Base-by-base conservation (phyloP, 331 rosid genomes). In the Stylosanthes scabra region DNA sequence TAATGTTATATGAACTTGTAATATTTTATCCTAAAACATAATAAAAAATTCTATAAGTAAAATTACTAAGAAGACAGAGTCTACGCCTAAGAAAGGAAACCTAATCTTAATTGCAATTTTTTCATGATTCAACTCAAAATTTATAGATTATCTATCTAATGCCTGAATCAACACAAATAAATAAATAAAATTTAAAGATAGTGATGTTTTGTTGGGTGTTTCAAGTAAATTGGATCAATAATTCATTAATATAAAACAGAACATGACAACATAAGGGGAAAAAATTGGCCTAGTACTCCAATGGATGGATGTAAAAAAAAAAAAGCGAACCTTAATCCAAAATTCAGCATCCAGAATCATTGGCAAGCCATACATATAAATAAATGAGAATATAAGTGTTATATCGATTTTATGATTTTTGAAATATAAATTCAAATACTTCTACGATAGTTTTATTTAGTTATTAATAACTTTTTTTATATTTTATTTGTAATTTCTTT, bases 131-230 rank as follows among this genome's bases (percentile, higher is more conserved):
- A 65, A 15, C 66, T 84, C 97, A 80, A 82, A 60, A 50, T 70
- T 88, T 73, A 82, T 76, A 80, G 88, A 78, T 47, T 89, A 96
- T 81, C 86, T 85, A 62, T 91, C 86, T 4, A 88, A 39, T 39
- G 85, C 87, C 97, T 93, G 64, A 75, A 71, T 25, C 56, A 84
- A 54, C 56, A 63, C 9, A 77, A 57, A 6, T 73, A 40, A 41
- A 2, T 55, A 77, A 34, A 81, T n/a, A n/a, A n/a, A n/a, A n/a
- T n/a, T n/a, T n/a, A n/a, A n/a, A n/a, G 79, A 82, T 28, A 79
- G 86, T 47, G 97, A 74, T 49, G 89, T 63, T 69, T 88, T 88
- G 82, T 77, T 82, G 41, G 90, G 81, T 80, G 90, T 81, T 29
- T 87, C 96, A 10, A 89, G 83, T 54, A 78, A 70, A 79, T 81